Evolutionary conservation across 176 grass and related monocot genomes (phyloP), one percentile per base, ranked within the genome.

Genomic region (Musa acuminata): DNA sequence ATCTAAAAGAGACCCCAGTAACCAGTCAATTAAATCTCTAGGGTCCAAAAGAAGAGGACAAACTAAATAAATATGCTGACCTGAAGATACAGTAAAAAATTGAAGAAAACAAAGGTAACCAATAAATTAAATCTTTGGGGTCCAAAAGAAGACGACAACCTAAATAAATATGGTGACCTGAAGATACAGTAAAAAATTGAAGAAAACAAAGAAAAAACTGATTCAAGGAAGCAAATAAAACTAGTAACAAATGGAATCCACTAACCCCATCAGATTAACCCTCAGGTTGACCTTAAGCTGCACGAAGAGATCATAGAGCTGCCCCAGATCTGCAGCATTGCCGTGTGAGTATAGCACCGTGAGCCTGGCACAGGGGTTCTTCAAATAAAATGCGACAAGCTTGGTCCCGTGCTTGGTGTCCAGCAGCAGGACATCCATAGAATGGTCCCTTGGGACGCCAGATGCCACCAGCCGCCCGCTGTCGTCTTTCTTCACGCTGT

Each of bases 261-360:
- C 95, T 94, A 77, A 99, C 96, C 91, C 96, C 66, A 99, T 89
- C 80, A 99, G 83, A 84, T 99, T 99, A 77, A 99, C 81, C 81
- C 87, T 99, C 86, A 99, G 90, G 86, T 99, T 99, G 88, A 95
- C 83, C 86, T 99, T 99, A 81, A 99, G 96, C 91, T 99, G 96
- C 71, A 91, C 88, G 65, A 99, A 99, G 80, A 99, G 96, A 74
- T 99, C 96, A 76, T 99, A 99, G 76, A 99, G 85, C 76, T 95
- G 96, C 6, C 88, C 96, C 11, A 99, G 90, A 88, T 99, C 96
- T 73, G 96, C 91, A 25, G 96, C 96, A 79, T 99, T 99, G 83
- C 96, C 96, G 66, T 99, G 96, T 48, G 96, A 99, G 80, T 99
- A 99, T 75, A 99, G 91, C 76, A 99, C 76, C 5, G 96, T 99